Base-by-base conservation (phyloP, 306 rosid species). In the Ceratonia siliqua region DNA sequence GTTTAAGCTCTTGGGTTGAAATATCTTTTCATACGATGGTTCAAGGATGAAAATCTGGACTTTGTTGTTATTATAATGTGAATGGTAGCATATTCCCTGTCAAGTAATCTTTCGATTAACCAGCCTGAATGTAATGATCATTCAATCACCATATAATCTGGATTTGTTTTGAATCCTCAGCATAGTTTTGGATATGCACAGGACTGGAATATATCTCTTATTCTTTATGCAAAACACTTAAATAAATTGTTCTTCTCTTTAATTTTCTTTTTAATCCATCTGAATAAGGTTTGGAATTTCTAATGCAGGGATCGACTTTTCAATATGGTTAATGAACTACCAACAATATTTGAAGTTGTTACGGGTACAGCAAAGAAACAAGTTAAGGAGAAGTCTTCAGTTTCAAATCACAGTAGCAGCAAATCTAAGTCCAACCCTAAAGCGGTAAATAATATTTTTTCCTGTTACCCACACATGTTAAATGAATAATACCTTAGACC, bases 251-350 rank as follows among this genome's bases (percentile, higher is more conserved):
- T 77, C 38, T 65, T 36, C 62, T 28, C 53, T 62, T 14, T 38
- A 27, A 6, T 0, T 38, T 62, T 53, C 61, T n/a, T 22, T 61
- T 81, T 65, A 56, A 68, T 73, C 54, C 70, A 38, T 42, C 58
- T 55, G 48, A 30, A 62, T 48, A 8, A 41, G 33, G 53, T 52
- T 68, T 73, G 30, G 1, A 27, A 9, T 24, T 68, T 64, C 36
- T 70, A 65, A 61, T 76, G 74, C 87, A 93, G 98, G 91, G 88
- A 88, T 68, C 88, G 93, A 30, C 97, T 93, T 36, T 91, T 91
- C 77, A 89, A 80, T 63, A 87, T 93, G 97, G 85, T 91, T 54
- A 93, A 91, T 78, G 96, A 93, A 49, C 85, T 91, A 66, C 97
- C 97, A 68, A 83, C 98, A 42, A 76, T 91, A 80, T 91, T 79